Base-by-base conservation (phyloP, 2,329 filamentous ascomycete genomes). In the Penicillium sp. region DNA sequence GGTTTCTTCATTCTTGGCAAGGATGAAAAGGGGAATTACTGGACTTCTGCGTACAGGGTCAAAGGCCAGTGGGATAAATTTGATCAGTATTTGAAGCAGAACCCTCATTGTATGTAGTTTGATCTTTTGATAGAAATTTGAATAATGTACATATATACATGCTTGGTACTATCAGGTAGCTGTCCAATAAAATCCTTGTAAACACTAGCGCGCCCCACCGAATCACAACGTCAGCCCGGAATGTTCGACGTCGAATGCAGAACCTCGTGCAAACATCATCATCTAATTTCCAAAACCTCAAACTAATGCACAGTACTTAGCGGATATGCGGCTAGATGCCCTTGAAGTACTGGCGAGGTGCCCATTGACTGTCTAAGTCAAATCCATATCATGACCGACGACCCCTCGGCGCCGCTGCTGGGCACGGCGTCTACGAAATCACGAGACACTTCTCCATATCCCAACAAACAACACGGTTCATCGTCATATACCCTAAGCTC, bases 401-500 rank as follows among this genome's bases (percentile, higher is more conserved):
- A 73, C 65, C 63, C 61, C 60, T 65, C 58, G 47, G 60, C 58
- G 60, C 67, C 67, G 61, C 62, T 72, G 53, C 60, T 72, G 57
- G 62, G 63, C 56, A 64, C 63, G 59, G 60, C 63, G 35, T 59
- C 60, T 33, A 60, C 53, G 26, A n/a, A 42, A 18, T 38, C 45
- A n/a, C 26, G 56, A 28, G 60, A 64, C 28, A 61, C 66, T 35
- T 64, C 63, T 7, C 62, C 60, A 42, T 59, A 59, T 60, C 62
- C 55, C 16, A 52, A 40, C 47, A 40, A 30, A 57, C 61, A 40
- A 50, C 55, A 11, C 60, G 61, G 28, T 43, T 55, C 56, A 16
- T 52, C 52, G 18, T 63, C 70, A 18, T 74, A 70, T 48, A 65
- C 70, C 55, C 57, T 72, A 16, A 69, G 72, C 9, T 74, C 73